Percentiles rank a stretch among this genome's conserved stretches.
Evolutionary conservation across 768 basidiomycete species (phyloP).

Genomic region (Tremella yokohamensis): DNA sequence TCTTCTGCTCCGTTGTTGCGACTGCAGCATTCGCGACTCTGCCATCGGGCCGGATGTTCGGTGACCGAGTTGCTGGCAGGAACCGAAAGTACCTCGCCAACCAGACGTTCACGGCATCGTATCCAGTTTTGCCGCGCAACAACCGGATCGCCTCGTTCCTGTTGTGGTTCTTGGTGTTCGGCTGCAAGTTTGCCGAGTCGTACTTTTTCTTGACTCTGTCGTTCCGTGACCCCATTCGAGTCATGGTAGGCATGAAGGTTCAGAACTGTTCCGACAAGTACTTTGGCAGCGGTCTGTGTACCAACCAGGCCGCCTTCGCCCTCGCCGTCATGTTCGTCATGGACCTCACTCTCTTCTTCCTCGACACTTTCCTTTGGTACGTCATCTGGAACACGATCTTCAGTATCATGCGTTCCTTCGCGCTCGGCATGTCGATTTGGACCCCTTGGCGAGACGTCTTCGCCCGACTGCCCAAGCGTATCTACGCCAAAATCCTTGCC

Average conservation of each 20-base stretch:
- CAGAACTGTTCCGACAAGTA: slow-evolving; percentile 82
- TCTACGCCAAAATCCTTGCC: slow-evolving; percentile 91
- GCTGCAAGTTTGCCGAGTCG: slow-evolving; percentile 92
- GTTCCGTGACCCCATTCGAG: slow-evolving; percentile 85
- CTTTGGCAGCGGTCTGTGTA: slow-evolving; percentile 78
- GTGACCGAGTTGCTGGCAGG: slow-evolving; percentile 93
- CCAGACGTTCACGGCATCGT: slow-evolving; percentile 96
- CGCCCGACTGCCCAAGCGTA: slow-evolving; percentile 89
- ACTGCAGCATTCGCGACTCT: slow-evolving; percentile 84
- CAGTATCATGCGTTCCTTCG: slow-evolving; percentile 63
- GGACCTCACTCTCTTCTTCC: slow-evolving; percentile 94
- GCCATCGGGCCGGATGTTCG: slow-evolving; percentile 97
- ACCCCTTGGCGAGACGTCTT: slow-evolving; percentile 99
- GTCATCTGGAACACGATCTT: slow-evolving; percentile 99
- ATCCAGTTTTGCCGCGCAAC: slow-evolving; percentile 64
- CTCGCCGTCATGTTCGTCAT: slow-evolving; percentile 98
- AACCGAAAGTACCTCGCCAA: slow-evolving; percentile 94
- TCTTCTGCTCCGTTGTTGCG: slow-evolving; percentile 83
- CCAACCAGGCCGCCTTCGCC: slow-evolving; percentile 90
- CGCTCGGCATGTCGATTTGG: slow-evolving; percentile 93
- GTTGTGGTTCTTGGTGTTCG: slow-evolving; percentile 90
- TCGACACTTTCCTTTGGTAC: slow-evolving; percentile 99
- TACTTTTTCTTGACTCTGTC: slow-evolving; percentile 97
- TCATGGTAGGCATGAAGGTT: slow-evolving; percentile 95
- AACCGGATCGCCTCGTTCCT: slow-evolving; percentile 73